Percentiles rank a stretch among this genome's conserved stretches.
phyloP scores from a whole-genome alignment of 805 yeast species.

The Candida caryicola region DNA sequence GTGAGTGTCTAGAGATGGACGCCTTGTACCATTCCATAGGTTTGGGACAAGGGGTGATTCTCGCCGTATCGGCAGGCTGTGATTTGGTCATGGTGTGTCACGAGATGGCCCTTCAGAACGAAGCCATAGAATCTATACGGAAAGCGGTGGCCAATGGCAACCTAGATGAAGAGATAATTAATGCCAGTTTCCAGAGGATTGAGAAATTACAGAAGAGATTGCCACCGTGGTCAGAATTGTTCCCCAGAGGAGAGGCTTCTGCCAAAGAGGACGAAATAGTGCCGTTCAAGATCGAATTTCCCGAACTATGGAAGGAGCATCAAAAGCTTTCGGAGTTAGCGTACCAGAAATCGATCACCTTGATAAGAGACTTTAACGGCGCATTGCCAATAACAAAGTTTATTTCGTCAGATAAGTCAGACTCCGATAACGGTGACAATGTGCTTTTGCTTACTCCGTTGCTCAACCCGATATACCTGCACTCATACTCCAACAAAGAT shows the following conservation, averaged over 20 bases:
- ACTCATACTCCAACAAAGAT: constrained; percentile 6
- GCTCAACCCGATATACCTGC: constrained; percentile 33
- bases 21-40: constrained; percentile 62
- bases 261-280: constrained; percentile 17
- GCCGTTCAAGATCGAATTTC: constrained; percentile 26
- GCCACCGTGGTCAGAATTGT: constrained; percentile 43
- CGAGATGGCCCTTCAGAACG: constrained; percentile 50
- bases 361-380: constrained; percentile 53
- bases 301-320: constrained; percentile 42
- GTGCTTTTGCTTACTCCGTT: constrained; percentile 38
- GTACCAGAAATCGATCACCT: constrained; percentile 50
- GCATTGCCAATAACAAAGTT: constrained; percentile 47
- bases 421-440: constrained; percentile 20
- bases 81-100: constrained; percentile 64
- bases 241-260: constrained; percentile 32
- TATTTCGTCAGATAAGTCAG: constrained; percentile 20
- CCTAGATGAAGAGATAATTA: constrained; percentile 42
- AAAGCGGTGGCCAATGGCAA: constrained; percentile 40
- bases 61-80: constrained; percentile 63
- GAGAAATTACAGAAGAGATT: constrained; percentile 40
- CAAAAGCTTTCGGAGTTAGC: constrained; percentile 43
- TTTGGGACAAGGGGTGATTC: constrained; percentile 61
- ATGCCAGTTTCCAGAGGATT: constrained; percentile 41
- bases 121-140: constrained; percentile 46
- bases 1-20: constrained; percentile 64